A percentile compares a stretch with the other conserved stretches of the same genome.
These are phyloP conservation scores for Candida schatavii DNA, from an alignment of 805 yeast genomes.

Conservation along the genomic window DNA sequence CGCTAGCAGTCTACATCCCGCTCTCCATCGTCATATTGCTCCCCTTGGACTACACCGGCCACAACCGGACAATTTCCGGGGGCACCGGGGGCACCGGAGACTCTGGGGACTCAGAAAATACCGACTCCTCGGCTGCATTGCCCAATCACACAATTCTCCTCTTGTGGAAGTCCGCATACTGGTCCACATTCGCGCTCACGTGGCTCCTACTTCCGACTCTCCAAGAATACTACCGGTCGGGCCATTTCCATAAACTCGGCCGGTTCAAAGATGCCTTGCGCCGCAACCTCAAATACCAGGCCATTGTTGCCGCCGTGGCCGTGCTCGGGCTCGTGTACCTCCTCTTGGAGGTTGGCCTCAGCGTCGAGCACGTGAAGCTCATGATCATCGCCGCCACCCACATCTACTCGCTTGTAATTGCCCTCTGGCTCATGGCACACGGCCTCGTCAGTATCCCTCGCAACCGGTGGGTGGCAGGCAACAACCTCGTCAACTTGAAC, in stretches of 20 bases:
- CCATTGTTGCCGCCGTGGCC: conserved; percentile 52
- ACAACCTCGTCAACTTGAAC: conserved; percentile 25
- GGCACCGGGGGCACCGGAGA: neutral
- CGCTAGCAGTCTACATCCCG: conserved; percentile 69
- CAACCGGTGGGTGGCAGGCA: conserved; percentile 37
- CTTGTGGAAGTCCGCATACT: conserved; percentile 73
- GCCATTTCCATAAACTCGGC: conserved; percentile 49
- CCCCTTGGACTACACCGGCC: conserved; percentile 71
- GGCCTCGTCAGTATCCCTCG: conserved; percentile 72
- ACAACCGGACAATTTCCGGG: conserved; percentile 33
- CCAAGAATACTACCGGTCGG: conserved; percentile 72
- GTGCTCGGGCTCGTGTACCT: conserved; percentile 58
- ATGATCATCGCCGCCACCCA: conserved; percentile 75
- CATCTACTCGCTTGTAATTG: conserved; percentile 68
- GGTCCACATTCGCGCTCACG: conserved; percentile 77
- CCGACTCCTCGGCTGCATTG: conserved; percentile 42
- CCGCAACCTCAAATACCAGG: conserved; percentile 58
- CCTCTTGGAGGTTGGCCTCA: conserved; percentile 47
- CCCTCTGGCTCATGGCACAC: conserved; percentile 83
- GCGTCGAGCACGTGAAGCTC: conserved; percentile 55
- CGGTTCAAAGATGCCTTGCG: conserved; percentile 56
- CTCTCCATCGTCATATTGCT: conserved; percentile 68
- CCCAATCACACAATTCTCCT: conserved; percentile 45
- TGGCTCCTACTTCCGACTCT: conserved; percentile 74
- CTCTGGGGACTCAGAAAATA: neutral